Evolutionary conservation across 1,284 basidiomycete genomes (phyloP).

Genomic region (Puccinia polysora): DNA sequence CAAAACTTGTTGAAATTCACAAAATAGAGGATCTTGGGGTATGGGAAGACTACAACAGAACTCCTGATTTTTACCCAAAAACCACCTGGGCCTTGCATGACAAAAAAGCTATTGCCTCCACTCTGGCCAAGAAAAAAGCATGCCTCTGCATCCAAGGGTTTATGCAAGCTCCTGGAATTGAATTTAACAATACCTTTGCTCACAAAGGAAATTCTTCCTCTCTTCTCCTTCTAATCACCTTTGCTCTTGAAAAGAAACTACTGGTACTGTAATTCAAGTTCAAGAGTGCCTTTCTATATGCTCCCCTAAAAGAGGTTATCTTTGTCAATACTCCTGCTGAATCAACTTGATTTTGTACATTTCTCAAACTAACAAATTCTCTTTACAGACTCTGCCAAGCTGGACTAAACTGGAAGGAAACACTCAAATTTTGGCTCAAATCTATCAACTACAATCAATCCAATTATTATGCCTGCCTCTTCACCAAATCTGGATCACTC

Average conservation of each 20-base stretch:
- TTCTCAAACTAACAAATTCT: not conserved
- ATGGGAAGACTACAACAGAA: not conserved
- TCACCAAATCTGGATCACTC: not conserved
- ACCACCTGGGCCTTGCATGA: not conserved
- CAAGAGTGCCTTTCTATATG: not conserved
- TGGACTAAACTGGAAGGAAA: not conserved
- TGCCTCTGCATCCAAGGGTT: not conserved
- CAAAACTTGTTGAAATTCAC: not conserved
- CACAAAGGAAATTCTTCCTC: not conserved
- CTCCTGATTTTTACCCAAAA: not conserved
- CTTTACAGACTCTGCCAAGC: not conserved
- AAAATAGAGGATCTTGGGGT: not conserved
- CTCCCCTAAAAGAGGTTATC: not conserved
- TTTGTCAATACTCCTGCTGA: not conserved
- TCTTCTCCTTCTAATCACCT: not conserved
- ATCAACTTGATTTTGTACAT: not conserved
- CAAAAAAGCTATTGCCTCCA: not conserved
- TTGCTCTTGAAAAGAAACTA: not conserved
- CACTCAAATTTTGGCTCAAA: not conserved
- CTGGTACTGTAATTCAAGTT: not conserved
- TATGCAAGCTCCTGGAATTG: not conserved
- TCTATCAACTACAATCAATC: not conserved
- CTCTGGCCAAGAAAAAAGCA: not conserved
- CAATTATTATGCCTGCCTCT: not conserved
- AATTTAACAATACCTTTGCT: not conserved